Evolutionary conservation across 805 yeast genomes (phyloP), one percentile per base, ranked within the genome.

Genomic region (Debaryomyces castellii): DNA sequence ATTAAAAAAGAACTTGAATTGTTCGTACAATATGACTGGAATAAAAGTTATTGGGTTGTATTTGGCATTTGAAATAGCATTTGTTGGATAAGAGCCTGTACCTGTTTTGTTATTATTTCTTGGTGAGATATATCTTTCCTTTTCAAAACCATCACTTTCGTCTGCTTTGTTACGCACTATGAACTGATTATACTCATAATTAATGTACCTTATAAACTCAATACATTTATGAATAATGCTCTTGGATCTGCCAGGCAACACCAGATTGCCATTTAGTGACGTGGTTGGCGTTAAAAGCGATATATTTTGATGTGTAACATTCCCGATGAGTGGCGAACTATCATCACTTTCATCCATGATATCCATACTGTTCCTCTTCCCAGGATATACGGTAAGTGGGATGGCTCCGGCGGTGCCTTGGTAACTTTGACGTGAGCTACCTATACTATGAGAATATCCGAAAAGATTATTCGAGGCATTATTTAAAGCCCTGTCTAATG

Each of bases 1-100:
- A 66, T 94, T 94, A 77, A 90, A 94, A 67, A 94, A 94, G 64
- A 94, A 92, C 70, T 91, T 90, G 81, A 94, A 94, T 73, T 94
- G 99, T 63, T 92, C 97, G 64, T 87, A 95, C 24, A 94, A 76
- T 44, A 94, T 82, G 36, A 89, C 76, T 3, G 99, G 99, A 8
- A 94, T 67, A 58, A 94, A 94, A 1, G 96, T 83, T 30, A 89
- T 62, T 2, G 94, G 88, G 55, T 88, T 88, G 67, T 94, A 94
- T 66, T 91, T 92, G 18, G 99, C 98, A 66, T 94, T 94, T 39
- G 96, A 87, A 11, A 94, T 79, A 5, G 94, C 88, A 63, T 94
- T 94, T 10, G 89, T 68, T 1, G 94, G 69, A 49, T 62, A 76
- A 10, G 25, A 50, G 45, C 43, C 53, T 41, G 44, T 64, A 41